phyloP scores from a whole-genome alignment of 257 asterid species.

The Mitragyna speciosa region DNA sequence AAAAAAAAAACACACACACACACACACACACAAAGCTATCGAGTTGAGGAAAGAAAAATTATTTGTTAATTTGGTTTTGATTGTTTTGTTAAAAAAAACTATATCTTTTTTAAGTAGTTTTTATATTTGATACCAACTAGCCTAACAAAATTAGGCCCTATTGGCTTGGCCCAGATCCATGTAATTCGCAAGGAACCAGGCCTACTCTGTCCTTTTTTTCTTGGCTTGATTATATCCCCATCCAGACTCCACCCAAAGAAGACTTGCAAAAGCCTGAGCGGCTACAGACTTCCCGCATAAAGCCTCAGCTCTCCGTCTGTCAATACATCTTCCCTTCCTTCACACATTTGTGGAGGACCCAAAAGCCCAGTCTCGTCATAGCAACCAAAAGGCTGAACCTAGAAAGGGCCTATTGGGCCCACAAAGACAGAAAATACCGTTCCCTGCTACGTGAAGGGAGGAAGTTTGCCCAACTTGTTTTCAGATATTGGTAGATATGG shows the following conservation, averaged over 20 bases:
- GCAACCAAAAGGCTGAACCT: too few relatives aligned
- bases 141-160: background rate
- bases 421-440: too few relatives aligned
- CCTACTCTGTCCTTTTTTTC: background rate
- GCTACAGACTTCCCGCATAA: background rate
- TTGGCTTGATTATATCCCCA: background rate
- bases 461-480: too few relatives aligned
- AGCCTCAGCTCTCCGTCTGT: conserved; percentile 22
- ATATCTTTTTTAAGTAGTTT: too few relatives aligned
- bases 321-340: background rate
- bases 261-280: conserved; percentile 4
- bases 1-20: too few relatives aligned
- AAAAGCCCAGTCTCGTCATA: too few relatives aligned
- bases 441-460: too few relatives aligned
- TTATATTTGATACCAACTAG: too few relatives aligned
- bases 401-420: too few relatives aligned
- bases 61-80: background rate
- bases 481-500: too few relatives aligned
- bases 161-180: background rate
- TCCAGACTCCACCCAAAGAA: background rate
- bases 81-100: background rate
- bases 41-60: background rate
- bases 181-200: background rate
- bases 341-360: too few relatives aligned
- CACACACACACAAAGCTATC: background rate